A percentile compares a stretch with the other conserved stretches of the same genome.
Conservation (phyloP, 2,329 filamentous ascomycete species). For the Lasiodiplodia sp. region DNA sequence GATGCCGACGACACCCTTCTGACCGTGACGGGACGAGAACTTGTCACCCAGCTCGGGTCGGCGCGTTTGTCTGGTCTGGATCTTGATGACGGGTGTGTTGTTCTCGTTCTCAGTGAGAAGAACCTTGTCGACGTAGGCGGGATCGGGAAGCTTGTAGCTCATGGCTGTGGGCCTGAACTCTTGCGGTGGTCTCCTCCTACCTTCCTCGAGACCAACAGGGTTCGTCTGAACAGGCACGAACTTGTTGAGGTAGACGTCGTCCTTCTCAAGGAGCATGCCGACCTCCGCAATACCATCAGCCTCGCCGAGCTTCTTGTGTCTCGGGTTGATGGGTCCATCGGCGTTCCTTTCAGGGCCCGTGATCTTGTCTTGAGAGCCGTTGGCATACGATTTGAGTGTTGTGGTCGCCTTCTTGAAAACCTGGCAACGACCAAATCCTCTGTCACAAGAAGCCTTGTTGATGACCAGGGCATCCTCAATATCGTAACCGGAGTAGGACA, state of each 20-base stretch:
- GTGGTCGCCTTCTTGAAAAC: constrained; percentile 96
- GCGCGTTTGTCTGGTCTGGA: constrained; percentile 94
- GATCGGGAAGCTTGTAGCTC: constrained; percentile 84
- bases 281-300: constrained; percentile 89
- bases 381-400: constrained; percentile 87
- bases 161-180: constrained; percentile 71
- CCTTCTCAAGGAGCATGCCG: constrained; percentile 77
- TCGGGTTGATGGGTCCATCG: constrained; percentile 59
- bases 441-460: constrained; percentile 94
- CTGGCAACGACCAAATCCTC: constrained; percentile 95
- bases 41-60: constrained; percentile 97
- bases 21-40: constrained; percentile 96
- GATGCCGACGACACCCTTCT: constrained; percentile 97
- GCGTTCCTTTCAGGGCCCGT: constrained; percentile 62
- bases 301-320: constrained; percentile 73
- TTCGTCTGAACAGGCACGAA: constrained; percentile 80
- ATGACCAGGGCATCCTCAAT: constrained; percentile 97
- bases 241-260: constrained; percentile 91
- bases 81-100: constrained; percentile 87
- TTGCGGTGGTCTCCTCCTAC: constrained; percentile 7
- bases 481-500: constrained; percentile 99
- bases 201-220: constrained; percentile 68
- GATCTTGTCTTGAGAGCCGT: constrained; percentile 71
- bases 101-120: constrained; percentile 90
- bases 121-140: constrained; percentile 93